Evolutionary conservation across 1,139 yeast genomes (phyloP), one percentile per base, ranked within the genome.

Genomic region (Nakaseomyces bracarensis): DNA sequence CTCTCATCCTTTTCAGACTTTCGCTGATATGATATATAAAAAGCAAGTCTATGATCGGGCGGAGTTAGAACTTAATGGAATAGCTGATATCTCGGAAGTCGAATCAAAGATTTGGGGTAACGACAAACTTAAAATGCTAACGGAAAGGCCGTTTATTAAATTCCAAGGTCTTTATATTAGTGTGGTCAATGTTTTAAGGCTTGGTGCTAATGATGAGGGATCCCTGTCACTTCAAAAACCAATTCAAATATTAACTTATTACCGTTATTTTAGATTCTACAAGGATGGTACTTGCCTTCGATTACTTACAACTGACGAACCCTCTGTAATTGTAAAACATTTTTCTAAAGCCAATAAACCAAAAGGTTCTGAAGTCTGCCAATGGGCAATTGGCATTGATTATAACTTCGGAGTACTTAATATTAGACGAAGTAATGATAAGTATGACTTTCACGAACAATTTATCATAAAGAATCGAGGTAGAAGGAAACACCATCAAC

Each of bases 121-220:
- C 42, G 67, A 79, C 28, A 77, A 82, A 78, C 68, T 67, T 41
- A 48, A 58, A 15, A 79, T 81, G 86, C 54, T 66, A 3, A 54
- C 50, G 33, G 61, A 70, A 35, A 61, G 84, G 27, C 96, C 97
- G 0, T 81, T 81, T 52, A 54, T 89, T 18, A 81, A 89, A 54
- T 85, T 77, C 58, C 68, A 76, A 40, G 98, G 98, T 1, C 73
- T 87, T 29, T 91, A 89, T 57, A 83, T 91, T 23, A 79, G 94
- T 53, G 84, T 82, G 10, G 82, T 91, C 42, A 82, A 84, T 49
- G 89, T 86, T 61, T 74, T 83, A 51, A 73, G 94, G 46, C 84
- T 84, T 55, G 95, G 96, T 40, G 77, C 82, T 1, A 71, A 76
- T 42, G 73, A 72, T 7, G 84, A 77, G 52, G 74, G 78, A 41